A percentile compares a stretch with the other conserved stretches of the same genome.
Conservation (phyloP, 371 early-diverging fungal genomes). For the Mortierella sp. region DNA sequence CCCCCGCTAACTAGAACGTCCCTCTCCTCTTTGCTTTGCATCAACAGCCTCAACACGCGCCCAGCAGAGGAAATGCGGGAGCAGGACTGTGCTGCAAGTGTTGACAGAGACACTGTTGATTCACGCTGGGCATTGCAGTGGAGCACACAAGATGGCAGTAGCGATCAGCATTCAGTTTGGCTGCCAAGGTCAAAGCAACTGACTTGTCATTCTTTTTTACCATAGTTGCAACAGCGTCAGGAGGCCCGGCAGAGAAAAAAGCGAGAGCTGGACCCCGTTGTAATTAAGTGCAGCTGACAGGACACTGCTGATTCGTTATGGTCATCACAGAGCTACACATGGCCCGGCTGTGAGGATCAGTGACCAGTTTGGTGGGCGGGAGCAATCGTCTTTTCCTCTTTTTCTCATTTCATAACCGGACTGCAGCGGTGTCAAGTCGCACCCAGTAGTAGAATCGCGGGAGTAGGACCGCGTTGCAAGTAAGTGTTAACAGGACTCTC, state of each 20-base stretch:
- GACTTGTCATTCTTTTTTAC: neutral
- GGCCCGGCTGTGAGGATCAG: slow-evolving; percentile 5
- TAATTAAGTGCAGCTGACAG: slow-evolving; percentile 4
- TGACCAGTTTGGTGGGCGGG: neutral
- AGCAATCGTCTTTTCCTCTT: neutral
- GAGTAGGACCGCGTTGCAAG: slow-evolving; percentile 6
- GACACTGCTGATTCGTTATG: slow-evolving; percentile 4
- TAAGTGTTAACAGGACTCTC: slow-evolving; percentile 7
- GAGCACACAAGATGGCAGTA: neutral
- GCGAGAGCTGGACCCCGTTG: neutral
- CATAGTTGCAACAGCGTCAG: slow-evolving; percentile 2
- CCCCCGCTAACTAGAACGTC: no score
- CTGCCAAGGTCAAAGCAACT: neutral
- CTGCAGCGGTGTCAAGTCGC: slow-evolving; percentile 4
- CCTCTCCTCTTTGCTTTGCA: no score
- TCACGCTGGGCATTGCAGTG: neutral
- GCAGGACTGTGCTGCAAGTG: neutral
- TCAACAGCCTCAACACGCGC: no score
- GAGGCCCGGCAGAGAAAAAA: neutral
- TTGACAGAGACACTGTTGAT: neutral
- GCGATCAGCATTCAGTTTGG: neutral
- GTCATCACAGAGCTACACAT: slow-evolving; percentile 2
- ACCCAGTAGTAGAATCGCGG: slow-evolving; percentile 5
- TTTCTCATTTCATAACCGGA: neutral
- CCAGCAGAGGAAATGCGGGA: no score